Percentiles rank a stretch among this genome's conserved stretches.
These are phyloP conservation scores for Adenanthera pavonina DNA, from an alignment of 306 rosid genomes.

Conservation along the genomic window DNA sequence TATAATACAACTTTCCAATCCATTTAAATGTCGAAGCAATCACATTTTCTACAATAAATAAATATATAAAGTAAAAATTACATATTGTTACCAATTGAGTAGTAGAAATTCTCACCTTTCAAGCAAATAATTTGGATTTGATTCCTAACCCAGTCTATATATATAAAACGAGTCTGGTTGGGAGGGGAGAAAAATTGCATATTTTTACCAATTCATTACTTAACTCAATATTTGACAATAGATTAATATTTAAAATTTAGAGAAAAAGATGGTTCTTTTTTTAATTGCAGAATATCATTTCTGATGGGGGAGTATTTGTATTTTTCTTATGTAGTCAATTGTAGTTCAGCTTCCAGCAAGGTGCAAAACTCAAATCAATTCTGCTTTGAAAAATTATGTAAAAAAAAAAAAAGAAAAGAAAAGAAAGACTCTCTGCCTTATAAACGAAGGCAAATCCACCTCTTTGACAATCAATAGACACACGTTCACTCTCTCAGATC, in stretches of 20 bases:
- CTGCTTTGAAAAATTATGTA: constrained; percentile 37
- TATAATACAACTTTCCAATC: not conserved
- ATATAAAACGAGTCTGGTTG: no score
- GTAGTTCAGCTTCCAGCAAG: constrained; percentile 33
- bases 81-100: no score
- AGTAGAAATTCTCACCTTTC: no score
- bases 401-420: no score
- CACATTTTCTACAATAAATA: no score
- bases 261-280: not conserved
- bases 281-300: not conserved
- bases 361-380: not conserved
- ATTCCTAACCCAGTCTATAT: no score
- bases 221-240: no score
- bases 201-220: no score
- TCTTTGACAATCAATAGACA: not conserved
- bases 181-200: no score
- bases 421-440: constrained; percentile 18
- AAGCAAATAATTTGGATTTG: no score
- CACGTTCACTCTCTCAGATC: not conserved
- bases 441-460: constrained; percentile 38
- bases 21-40: not conserved
- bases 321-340: not conserved
- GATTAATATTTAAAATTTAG: no score
- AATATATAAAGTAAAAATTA: no score
- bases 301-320: not conserved